phyloP scores from a whole-genome alignment of 1,139 yeast genomes.

The Magnusiomyces magnusii region DNA sequence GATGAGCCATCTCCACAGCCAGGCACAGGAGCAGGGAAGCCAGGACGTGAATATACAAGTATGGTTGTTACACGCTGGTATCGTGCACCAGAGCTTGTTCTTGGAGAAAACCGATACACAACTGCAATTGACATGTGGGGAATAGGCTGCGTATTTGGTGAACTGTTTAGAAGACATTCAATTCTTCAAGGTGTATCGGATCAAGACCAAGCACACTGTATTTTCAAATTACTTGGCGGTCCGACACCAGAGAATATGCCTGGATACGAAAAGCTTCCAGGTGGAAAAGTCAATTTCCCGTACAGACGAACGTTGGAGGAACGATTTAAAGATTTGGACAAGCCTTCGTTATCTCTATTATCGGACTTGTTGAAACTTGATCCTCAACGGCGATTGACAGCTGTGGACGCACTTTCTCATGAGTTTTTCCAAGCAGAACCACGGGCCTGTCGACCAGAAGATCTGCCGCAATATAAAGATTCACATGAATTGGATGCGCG shows the following conservation, averaged over 20 bases:
- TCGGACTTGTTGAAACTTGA: constrained; percentile 39
- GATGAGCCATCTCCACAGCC: constrained; percentile 61
- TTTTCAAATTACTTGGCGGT: constrained; percentile 75
- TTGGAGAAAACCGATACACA: constrained; percentile 81
- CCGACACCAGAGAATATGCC: constrained; percentile 65
- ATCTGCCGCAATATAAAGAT: constrained; percentile 69
- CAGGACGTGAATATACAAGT: constrained; percentile 67
- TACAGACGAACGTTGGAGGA: constrained; percentile 51
- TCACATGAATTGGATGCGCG: constrained; percentile 84
- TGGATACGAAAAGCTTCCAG: constrained; percentile 56
- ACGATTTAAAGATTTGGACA: constrained; percentile 34
- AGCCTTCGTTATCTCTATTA: constrained; percentile 27
- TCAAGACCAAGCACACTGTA: constrained; percentile 79
- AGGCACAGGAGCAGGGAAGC: constrained; percentile 50
- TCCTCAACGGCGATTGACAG: constrained; percentile 68
- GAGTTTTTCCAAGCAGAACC: constrained; percentile 62
- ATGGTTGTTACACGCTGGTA: constrained; percentile 97
- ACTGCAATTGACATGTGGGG: constrained; percentile 98
- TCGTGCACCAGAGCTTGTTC: constrained; percentile 84
- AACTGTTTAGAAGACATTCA: constrained; percentile 72
- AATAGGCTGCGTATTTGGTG: constrained; percentile 93
- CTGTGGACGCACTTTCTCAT: constrained; percentile 67
- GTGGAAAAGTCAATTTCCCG: constrained; percentile 37
- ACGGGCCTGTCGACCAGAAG: constrained; percentile 45
- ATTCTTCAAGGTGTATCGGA: constrained; percentile 82